Evolutionary conservation across 805 yeast species (phyloP).

Genomic region (Pichia californica): DNA sequence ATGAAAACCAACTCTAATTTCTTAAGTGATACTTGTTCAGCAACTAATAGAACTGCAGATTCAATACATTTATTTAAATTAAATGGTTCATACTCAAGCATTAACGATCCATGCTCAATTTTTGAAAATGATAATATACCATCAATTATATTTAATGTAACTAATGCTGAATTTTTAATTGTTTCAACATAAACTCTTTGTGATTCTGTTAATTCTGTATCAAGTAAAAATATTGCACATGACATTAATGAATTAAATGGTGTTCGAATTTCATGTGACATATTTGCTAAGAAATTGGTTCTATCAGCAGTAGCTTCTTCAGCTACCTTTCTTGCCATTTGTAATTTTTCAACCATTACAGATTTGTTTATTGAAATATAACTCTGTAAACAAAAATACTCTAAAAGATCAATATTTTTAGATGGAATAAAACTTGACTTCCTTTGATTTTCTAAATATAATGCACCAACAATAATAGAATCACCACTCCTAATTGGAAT

Average conservation of each 20-base stretch:
- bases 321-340: slow-evolving; percentile 45
- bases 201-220: slow-evolving; percentile 36
- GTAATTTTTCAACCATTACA: slow-evolving; percentile 40
- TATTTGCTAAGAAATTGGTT: slow-evolving; percentile 46
- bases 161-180: slow-evolving; percentile 43
- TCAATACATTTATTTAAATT: slow-evolving; percentile 39
- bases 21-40: slow-evolving; percentile 40
- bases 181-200: slow-evolving; percentile 49
- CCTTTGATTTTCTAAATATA: slow-evolving; percentile 36
- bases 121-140: slow-evolving; percentile 50
- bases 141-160: slow-evolving; percentile 45
- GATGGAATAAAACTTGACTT: slow-evolving; percentile 24
- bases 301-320: slow-evolving; percentile 50
- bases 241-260: slow-evolving; percentile 48
- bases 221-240: slow-evolving; percentile 42
- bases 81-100: slow-evolving; percentile 38
- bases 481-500: slow-evolving; percentile 38
- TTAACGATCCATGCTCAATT: slow-evolving; percentile 48
- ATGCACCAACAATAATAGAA: slow-evolving; percentile 36
- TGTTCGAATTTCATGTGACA: slow-evolving; percentile 54
- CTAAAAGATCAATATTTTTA: slow-evolving; percentile 33
- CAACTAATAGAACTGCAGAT: slow-evolving; percentile 41
- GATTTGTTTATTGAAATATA: slow-evolving; percentile 46
- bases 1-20: slow-evolving; percentile 40
- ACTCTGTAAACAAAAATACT: slow-evolving; percentile 44